Evolutionary conservation across 805 yeast species (phyloP), one percentile per base, ranked within the genome.

Genomic region (Barnettozyma californica): DNA sequence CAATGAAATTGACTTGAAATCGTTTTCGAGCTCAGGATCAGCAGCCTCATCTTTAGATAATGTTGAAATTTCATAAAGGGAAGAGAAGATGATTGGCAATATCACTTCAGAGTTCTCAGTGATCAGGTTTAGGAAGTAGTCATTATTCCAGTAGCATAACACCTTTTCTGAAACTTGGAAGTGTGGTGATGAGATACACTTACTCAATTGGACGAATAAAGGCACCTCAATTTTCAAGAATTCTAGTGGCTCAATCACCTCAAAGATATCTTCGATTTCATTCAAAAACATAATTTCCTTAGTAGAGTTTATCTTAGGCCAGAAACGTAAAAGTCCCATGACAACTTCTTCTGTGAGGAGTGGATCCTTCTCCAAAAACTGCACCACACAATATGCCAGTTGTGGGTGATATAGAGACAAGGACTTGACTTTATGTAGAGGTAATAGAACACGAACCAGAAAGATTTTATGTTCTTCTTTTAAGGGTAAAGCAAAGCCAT

Each of bases 111-210:
- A 91, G 65, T 87, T 87, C 61, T 94, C 98, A 19, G 95, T 88
- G 43, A 94, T 90, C 58, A 92, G 70, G 38, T 90, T 85, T 54
- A 91, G 78, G 66, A 94, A 91, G 69, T 88, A 91, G 63, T 94
- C 98, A 66, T 92, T 92, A 60, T 88, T 87, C 94, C 97, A 94
- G 67, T 82, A 89, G 63, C 91, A 86, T 51, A 94, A 77, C 2
- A 94, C 97, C 58, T 95, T 89, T 68, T 94, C 99, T 49, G 95
- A 86, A 23, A 94, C 97, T 74, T 94, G 99, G 74, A 94, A 95
- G 70, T 94, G 98, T 25, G 96, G 88, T 2, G 96, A 87, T 25
- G 95, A 78, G 36, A 94, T 91, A 69, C 98, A 92, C 67, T 87
- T 89, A 44, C 96, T 86, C 55, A 94, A 76, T 69, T 94, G 99